Percentiles rank a stretch among this genome's conserved stretches.
Evolutionary conservation across 352 stramenopile species (phyloP).

Genomic region (Globisporangium megalacanthum): DNA sequence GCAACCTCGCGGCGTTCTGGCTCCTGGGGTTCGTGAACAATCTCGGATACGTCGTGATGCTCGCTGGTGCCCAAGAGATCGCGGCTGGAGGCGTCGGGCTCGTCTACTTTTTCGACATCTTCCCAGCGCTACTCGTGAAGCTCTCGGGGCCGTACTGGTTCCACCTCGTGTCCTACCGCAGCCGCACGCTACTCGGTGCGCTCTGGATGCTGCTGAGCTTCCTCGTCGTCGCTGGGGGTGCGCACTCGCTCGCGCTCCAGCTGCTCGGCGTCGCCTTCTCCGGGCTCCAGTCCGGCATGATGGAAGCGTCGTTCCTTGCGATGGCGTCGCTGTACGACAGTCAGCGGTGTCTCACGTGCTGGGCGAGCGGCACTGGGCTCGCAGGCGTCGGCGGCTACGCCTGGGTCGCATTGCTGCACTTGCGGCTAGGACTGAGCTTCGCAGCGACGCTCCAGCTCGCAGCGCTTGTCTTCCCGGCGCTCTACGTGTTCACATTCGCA

Average conservation of each 20-base stretch:
- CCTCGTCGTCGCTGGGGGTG: constrained; percentile 57
- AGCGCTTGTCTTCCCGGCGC: constrained; percentile 41
- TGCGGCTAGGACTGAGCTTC: constrained; percentile 66
- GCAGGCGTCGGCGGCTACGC: constrained; percentile 89
- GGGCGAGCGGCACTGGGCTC: constrained; percentile 91
- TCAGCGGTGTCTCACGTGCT: constrained; percentile 81
- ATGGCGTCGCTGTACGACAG: constrained; percentile 83
- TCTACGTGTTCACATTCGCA: constrained; percentile 64
- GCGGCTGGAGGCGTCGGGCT: constrained; percentile 84
- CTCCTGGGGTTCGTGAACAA: constrained; percentile 93
- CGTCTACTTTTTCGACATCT: constrained; percentile 91
- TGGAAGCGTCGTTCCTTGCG: constrained; percentile 87
- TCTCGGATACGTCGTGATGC: constrained; percentile 93
- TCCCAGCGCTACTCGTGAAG: constrained; percentile 87
- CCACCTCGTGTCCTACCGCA: constrained; percentile 86
- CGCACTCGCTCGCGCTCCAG: constrained; percentile 58
- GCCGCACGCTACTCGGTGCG: constrained; percentile 63
- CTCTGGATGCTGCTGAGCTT: constrained; percentile 83
- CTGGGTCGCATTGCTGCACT: constrained; percentile 78
- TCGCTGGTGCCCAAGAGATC: constrained; percentile 92
- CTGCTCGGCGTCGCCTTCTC: constrained; percentile 88
- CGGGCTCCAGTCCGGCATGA: constrained; percentile 82
- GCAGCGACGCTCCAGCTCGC: constrained; percentile 51
- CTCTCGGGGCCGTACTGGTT: constrained; percentile 93
- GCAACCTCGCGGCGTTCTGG: constrained; percentile 87